Evolutionary conservation across 2,329 filamentous ascomycete genomes (phyloP).

Genomic region (Arthrobotrys musiformis): DNA sequence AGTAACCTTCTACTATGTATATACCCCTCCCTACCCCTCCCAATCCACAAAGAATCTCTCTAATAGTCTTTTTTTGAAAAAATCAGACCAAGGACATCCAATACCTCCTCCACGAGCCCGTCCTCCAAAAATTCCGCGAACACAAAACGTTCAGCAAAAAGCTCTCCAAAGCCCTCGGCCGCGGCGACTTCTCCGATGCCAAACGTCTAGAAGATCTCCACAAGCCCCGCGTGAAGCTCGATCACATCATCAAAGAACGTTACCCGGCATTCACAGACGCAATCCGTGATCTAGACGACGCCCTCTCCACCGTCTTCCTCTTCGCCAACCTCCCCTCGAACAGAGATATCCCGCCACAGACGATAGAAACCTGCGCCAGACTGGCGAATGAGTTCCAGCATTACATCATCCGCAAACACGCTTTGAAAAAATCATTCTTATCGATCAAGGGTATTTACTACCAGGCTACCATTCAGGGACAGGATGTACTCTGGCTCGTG

Average conservation of each 20-base stretch:
- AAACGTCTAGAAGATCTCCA: conserved; percentile 89
- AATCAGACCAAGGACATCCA: conserved; percentile 86
- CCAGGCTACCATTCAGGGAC: conserved; percentile 94
- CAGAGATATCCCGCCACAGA: conserved; percentile 88
- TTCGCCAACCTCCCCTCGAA: conserved; percentile 97
- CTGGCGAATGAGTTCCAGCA: conserved; percentile 96
- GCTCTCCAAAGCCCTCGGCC: conserved; percentile 89
- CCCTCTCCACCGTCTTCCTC: conserved; percentile 93
- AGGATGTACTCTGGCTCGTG: conserved; percentile 96
- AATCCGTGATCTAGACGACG: conserved; percentile 93
- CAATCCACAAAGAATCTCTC: neutral
- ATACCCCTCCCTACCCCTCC: neutral
- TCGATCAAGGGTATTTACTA: conserved; percentile 99
- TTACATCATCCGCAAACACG: conserved; percentile 92
- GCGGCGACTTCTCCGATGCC: conserved; percentile 90
- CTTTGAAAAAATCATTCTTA: conserved; percentile 92
- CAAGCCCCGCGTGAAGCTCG: conserved; percentile 87
- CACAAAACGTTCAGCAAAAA: conserved; percentile 98
- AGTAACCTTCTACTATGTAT: conserved; percentile 84
- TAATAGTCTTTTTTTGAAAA: neutral
- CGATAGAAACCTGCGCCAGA: conserved; percentile 92
- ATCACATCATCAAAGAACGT: conserved; percentile 97
- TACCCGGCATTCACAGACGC: conserved; percentile 98
- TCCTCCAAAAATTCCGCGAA: conserved; percentile 93
- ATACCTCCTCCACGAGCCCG: conserved; percentile 95